Conservation (phyloP, 371 early-diverging fungal genomes). For the Mortierella sp. region DNA sequence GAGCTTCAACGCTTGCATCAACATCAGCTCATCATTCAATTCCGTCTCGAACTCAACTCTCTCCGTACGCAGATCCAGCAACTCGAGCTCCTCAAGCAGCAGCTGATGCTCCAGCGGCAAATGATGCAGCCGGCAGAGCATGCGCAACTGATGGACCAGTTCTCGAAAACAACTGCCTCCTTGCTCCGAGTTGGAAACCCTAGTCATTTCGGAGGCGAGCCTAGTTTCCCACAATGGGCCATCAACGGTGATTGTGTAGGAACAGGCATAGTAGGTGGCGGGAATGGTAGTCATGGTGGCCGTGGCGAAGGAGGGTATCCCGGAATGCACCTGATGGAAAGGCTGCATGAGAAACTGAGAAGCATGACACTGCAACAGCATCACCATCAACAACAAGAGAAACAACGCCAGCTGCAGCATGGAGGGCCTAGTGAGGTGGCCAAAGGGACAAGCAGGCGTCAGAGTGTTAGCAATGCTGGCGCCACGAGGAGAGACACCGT, state of each 20-base stretch:
- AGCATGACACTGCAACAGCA: constrained; percentile 35
- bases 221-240: background rate
- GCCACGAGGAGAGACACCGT: constrained; percentile 20
- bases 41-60: constrained; percentile 39
- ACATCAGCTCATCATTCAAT: constrained; percentile 37
- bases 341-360: constrained; percentile 28
- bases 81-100: constrained; percentile 37
- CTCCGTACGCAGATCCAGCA: constrained; percentile 40
- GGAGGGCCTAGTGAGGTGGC: background rate
- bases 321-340: constrained; percentile 38
- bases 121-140: constrained; percentile 31
- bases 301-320: constrained; percentile 5
- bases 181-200: constrained; percentile 23
- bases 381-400: constrained; percentile 21
- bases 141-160: constrained; percentile 43
- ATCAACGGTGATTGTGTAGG: background rate
- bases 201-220: constrained; percentile 13
- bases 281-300: background rate
- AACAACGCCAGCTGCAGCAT: constrained; percentile 3
- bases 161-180: constrained; percentile 32
- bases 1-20: constrained; percentile 37
- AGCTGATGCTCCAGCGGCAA: constrained; percentile 27
- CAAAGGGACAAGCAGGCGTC: background rate
- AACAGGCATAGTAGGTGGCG: background rate
- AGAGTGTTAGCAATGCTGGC: background rate